Evolutionary conservation across 108 stramenopile genomes (phyloP).

Genomic region (Bacterosira constricta): DNA sequence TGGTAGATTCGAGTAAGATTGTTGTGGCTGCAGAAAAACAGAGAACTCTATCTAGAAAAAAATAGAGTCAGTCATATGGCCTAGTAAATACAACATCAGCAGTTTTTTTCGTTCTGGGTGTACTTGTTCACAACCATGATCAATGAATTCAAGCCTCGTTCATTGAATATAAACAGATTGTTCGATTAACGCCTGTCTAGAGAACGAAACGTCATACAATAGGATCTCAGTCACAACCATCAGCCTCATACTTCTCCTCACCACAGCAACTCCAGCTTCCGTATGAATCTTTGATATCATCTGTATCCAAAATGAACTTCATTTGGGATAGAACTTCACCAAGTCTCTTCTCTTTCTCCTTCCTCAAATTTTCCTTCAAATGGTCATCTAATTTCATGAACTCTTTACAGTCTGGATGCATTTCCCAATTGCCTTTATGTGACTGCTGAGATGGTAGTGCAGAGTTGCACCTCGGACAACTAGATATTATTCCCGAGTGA

Average conservation of each 20-base stretch:
- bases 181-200: too few relatives aligned
- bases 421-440: slow-evolving; percentile 63
- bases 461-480: slow-evolving; percentile 29
- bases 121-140: too few relatives aligned
- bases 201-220: too few relatives aligned
- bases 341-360: slow-evolving; percentile 68
- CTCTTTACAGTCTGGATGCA: slow-evolving; percentile 64
- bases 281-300: slow-evolving; percentile 55
- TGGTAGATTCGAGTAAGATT: slow-evolving; percentile 85
- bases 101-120: too few relatives aligned
- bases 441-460: background rate
- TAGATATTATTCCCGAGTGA: background rate
- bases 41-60: slow-evolving; percentile 86
- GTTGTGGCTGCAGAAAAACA: slow-evolving; percentile 93
- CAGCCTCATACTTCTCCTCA: slow-evolving; percentile 44
- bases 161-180: too few relatives aligned
- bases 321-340: slow-evolving; percentile 64
- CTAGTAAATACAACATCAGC: too few relatives aligned
- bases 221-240: too few relatives aligned
- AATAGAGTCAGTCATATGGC: slow-evolving; percentile 37
- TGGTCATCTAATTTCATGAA: slow-evolving; percentile 68
- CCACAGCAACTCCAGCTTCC: slow-evolving; percentile 72
- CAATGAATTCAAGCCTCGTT: too few relatives aligned
- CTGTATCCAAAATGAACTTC: slow-evolving; percentile 77
- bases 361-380: slow-evolving; percentile 66